These are phyloP conservation scores for Leucosporidium scottii DNA, from an alignment of 768 basidiomycete species.

Conservation along the genomic window DNA sequence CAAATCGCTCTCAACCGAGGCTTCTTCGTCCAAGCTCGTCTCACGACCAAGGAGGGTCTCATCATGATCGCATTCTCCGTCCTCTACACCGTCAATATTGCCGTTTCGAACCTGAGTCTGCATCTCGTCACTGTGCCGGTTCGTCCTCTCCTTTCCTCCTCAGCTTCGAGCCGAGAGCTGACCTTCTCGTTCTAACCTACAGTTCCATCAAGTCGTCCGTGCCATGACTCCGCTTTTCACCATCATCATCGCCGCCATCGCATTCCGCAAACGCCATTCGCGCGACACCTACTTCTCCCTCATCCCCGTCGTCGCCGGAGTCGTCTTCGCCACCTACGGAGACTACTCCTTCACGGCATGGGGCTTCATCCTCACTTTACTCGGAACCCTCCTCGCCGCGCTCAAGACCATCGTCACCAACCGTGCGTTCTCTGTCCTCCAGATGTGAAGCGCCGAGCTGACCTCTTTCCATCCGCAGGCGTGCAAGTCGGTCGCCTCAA, in stretches of 20 bases:
- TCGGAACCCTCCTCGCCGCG: conserved; percentile 85
- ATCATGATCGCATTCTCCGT: conserved; percentile 74
- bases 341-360: conserved; percentile 85
- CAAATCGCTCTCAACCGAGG: conserved; percentile 56
- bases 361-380: conserved; percentile 78
- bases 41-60: conserved; percentile 52
- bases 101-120: conserved; percentile 79
- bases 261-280: conserved; percentile 60
- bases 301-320: conserved; percentile 77
- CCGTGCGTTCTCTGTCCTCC: conserved; percentile 39
- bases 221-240: conserved; percentile 90
- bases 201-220: conserved; percentile 97
- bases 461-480: not conserved
- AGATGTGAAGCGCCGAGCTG: conserved; percentile 39
- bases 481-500: conserved; percentile 46
- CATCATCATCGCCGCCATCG: conserved; percentile 62
- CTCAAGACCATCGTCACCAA: conserved; percentile 90
- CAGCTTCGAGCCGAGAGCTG: not conserved
- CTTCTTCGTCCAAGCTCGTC: conserved; percentile 53
- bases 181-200: not conserved
- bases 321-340: conserved; percentile 79
- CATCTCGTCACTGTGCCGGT: conserved; percentile 39
- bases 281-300: conserved; percentile 62
- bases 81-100: conserved; percentile 89
- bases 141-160: conserved; percentile 1